These are phyloP conservation scores for Blastobotrys indianensis DNA, from an alignment of 1,139 yeast genomes.

Conservation along the genomic window DNA sequence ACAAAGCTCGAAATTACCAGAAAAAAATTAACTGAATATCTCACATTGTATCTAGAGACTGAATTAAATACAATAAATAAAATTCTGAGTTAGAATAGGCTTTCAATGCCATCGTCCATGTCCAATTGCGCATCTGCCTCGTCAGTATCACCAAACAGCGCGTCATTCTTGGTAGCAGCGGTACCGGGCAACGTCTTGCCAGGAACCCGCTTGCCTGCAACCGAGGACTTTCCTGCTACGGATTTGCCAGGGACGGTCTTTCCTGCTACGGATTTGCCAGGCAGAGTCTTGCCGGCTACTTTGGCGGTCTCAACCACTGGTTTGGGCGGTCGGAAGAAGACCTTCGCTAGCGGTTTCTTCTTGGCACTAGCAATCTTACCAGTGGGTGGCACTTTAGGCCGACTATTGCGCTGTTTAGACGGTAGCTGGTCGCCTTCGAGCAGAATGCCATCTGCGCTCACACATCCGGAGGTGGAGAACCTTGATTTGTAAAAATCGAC, in stretches of 20 bases:
- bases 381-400: conserved; percentile 88
- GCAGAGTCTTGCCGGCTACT: neutral
- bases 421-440: conserved; percentile 81
- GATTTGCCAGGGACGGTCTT: conserved; percentile 2
- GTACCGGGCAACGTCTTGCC: conserved; percentile 3
- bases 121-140: conserved; percentile 4
- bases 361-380: conserved; percentile 76
- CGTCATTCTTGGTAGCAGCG: neutral
- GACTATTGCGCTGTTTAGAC: conserved; percentile 67
- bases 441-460: conserved; percentile 35
- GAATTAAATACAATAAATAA: neutral
- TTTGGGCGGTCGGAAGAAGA: conserved; percentile 21
- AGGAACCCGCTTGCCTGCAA: neutral
- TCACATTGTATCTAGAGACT: neutral
- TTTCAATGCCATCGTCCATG: conserved; percentile 7
- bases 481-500: conserved; percentile 46
- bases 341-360: conserved; percentile 38
- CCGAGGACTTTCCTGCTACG: neutral
- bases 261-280: neutral
- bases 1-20: too few relatives aligned
- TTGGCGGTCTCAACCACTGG: neutral
- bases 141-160: neutral
- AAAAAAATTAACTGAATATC: neutral
- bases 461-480: conserved; percentile 27
- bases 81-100: neutral